Percentiles rank a stretch among this genome's conserved stretches.
These are phyloP conservation scores for Flaveria floridana DNA, from an alignment of 140 eudicot genomes.

Conservation along the genomic window DNA sequence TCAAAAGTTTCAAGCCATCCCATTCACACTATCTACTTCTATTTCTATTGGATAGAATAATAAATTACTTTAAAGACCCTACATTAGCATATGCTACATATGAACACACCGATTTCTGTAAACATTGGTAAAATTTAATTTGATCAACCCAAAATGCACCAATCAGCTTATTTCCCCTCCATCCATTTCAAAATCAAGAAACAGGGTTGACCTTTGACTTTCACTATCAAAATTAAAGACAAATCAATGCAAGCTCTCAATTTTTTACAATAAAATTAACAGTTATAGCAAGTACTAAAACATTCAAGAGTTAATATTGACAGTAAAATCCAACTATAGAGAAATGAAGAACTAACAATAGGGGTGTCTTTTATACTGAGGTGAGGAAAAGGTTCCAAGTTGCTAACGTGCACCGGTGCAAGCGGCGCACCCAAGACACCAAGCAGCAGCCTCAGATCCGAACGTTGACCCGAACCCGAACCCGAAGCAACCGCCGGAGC, in stretches of 20 bases:
- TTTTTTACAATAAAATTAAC: background rate
- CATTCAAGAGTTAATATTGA: background rate
- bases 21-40: constrained; percentile 27
- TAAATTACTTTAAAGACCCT: constrained; percentile 26
- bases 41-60: constrained; percentile 21
- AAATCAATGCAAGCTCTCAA: background rate
- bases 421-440: constrained; percentile 97
- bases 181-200: constrained; percentile 13
- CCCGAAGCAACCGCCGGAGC: constrained; percentile 53
- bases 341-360: constrained; percentile 56
- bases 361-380: constrained; percentile 90
- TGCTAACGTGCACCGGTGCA: constrained; percentile 92
- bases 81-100: constrained; percentile 29
- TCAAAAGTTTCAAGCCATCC: constrained; percentile 30
- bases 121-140: too few species aligned
- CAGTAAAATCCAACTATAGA: background rate
- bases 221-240: background rate
- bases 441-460: constrained; percentile 93
- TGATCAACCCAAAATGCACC: background rate
- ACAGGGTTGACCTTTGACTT: background rate
- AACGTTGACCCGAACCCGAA: constrained; percentile 38
- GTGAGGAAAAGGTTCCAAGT: constrained; percentile 68
- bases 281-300: background rate
- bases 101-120: background rate
- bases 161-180: background rate